A percentile compares a stretch with the other conserved stretches of the same genome.
phyloP scores from a whole-genome alignment of 306 rosid genomes.

The Cicer judaicum region DNA sequence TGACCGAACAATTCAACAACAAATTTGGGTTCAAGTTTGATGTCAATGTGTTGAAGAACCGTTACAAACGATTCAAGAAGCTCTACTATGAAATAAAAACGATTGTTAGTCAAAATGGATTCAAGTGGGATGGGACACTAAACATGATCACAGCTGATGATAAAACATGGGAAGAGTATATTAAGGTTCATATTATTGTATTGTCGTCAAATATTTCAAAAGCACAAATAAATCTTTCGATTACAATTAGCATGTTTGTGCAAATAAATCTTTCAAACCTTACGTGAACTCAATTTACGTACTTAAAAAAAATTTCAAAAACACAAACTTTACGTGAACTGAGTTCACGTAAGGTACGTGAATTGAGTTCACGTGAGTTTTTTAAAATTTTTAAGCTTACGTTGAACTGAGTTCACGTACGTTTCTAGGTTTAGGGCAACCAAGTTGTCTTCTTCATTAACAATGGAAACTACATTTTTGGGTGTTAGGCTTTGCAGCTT shows the following conservation, averaged over 20 bases:
- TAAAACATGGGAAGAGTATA: slow-evolving; percentile 49
- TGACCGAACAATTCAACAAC: slow-evolving; percentile 58
- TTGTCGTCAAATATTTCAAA: slow-evolving; percentile 26
- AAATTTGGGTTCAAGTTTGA: slow-evolving; percentile 60
- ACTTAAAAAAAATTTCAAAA: too few relatives aligned
- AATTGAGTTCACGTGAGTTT: too few relatives aligned
- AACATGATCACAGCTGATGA: slow-evolving; percentile 50
- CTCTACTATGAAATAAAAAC: slow-evolving; percentile 61
- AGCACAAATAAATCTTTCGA: slow-evolving; percentile 2
- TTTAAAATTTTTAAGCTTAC: too few relatives aligned
- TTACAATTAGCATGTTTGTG: slow-evolving; percentile 43
- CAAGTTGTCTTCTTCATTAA: too few relatives aligned
- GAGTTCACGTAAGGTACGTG: too few relatives aligned
- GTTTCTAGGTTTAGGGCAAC: too few relatives aligned
- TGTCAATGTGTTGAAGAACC: slow-evolving; percentile 59
- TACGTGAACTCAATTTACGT: too few relatives aligned
- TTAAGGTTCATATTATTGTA: slow-evolving; percentile 50
- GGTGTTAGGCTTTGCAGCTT: too few relatives aligned
- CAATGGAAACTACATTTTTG: too few relatives aligned
- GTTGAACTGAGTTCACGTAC: too few relatives aligned
- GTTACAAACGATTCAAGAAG: slow-evolving; percentile 62
- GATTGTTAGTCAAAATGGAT: slow-evolving; percentile 52
- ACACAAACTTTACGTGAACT: too few relatives aligned
- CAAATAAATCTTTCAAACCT: too few relatives aligned
- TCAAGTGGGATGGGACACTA: slow-evolving; percentile 54